Evolutionary conservation across 306 rosid species (phyloP).

Genomic region (Oxytropis ochrocephala): DNA sequence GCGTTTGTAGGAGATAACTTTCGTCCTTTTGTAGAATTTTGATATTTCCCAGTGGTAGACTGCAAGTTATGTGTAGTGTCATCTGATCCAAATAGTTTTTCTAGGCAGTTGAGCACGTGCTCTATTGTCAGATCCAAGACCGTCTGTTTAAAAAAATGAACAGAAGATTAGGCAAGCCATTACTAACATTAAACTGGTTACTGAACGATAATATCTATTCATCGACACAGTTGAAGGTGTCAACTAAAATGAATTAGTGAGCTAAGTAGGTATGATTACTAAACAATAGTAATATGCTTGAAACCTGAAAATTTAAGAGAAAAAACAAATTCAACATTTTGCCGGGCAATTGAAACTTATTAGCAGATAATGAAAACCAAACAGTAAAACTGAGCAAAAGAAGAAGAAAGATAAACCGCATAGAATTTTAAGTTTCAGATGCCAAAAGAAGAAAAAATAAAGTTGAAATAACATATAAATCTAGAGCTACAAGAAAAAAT

Average conservation of each 20-base stretch:
- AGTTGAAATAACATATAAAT: not conserved
- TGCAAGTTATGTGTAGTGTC: constrained; percentile 26
- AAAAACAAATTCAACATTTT: not conserved
- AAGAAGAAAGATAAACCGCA: not conserved
- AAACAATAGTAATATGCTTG: not conserved
- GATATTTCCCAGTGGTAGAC: constrained; percentile 27
- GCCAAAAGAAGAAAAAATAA: not conserved
- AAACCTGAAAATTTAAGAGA: not conserved
- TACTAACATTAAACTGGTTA: constrained; percentile 2
- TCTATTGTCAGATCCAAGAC: constrained; percentile 52
- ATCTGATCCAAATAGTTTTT: constrained; percentile 45
- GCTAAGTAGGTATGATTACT: not conserved
- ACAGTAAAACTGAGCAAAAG: not conserved
- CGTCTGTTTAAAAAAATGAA: constrained; percentile 29
- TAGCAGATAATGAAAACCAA: not conserved
- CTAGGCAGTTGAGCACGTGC: constrained; percentile 52
- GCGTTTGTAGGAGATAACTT: constrained; percentile 30
- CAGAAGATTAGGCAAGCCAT: constrained; percentile 15
- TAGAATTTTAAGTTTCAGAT: not conserved
- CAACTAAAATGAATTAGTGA: not conserved
- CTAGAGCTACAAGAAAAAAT: not conserved
- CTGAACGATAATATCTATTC: not conserved
- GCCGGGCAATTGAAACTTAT: not conserved
- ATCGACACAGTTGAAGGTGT: not conserved
- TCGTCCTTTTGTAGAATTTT: constrained; percentile 13